Percentiles rank a stretch among this genome's conserved stretches.
Conservation (phyloP, 1,284 basidiomycete species). For the Leccinum variabile region DNA sequence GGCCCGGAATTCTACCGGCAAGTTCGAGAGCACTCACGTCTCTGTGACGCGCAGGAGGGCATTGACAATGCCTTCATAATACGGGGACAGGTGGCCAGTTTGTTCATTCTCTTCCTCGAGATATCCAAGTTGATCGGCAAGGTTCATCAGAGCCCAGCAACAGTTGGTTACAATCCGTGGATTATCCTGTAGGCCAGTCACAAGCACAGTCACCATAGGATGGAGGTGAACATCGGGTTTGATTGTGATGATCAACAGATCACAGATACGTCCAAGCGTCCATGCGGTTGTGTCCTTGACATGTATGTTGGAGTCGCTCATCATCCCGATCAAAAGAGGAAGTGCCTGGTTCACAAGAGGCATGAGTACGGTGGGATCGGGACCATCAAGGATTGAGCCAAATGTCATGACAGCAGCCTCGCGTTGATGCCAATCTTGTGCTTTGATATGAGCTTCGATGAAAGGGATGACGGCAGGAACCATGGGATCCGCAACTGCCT, state of each 20-base stretch:
- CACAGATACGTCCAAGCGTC: conserved; percentile 96
- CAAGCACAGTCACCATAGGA: conserved; percentile 81
- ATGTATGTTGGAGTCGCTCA: conserved; percentile 81
- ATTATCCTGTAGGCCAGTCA: conserved; percentile 79
- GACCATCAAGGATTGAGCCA: conserved; percentile 96
- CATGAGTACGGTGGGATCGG: conserved; percentile 82
- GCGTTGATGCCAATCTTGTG: conserved; percentile 90
- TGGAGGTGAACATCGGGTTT: conserved; percentile 89
- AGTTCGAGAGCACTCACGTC: conserved; percentile 50
- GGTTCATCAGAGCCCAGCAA: conserved; percentile 96
- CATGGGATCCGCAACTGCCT: conserved; percentile 88
- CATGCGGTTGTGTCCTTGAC: conserved; percentile 98
- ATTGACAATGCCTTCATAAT: conserved; percentile 85
- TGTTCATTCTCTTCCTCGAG: conserved; percentile 58
- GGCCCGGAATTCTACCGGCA: neutral
- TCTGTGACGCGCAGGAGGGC: conserved; percentile 85
- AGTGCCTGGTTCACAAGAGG: conserved; percentile 95
- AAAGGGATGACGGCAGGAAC: conserved; percentile 95
- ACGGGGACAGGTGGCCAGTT: conserved; percentile 77
- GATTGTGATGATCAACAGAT: conserved; percentile 85
- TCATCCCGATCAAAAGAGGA: conserved; percentile 94
- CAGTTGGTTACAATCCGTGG: conserved; percentile 91
- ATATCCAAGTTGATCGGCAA: conserved; percentile 81
- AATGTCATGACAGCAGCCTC: conserved; percentile 99
- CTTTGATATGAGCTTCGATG: conserved; percentile 95